A percentile compares a stretch with the other conserved stretches of the same genome.
Evolutionary conservation across 257 asterid species (phyloP).

Genomic region (Capsicum rhomboideum): DNA sequence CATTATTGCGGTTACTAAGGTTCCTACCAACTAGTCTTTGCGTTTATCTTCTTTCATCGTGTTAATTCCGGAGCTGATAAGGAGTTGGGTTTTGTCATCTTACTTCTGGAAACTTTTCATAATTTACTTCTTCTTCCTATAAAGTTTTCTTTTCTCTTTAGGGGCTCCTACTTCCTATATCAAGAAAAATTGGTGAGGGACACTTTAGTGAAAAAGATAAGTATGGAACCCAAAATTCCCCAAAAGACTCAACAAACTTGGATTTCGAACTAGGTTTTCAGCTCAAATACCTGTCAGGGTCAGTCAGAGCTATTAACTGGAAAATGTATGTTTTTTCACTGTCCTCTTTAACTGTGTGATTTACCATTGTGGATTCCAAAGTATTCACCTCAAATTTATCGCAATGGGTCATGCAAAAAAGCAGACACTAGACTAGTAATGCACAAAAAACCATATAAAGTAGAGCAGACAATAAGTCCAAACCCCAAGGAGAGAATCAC

Average conservation of each 20-base stretch:
- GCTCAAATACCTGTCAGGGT: background rate
- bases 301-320: background rate
- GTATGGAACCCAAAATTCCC: background rate
- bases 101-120: background rate
- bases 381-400: background rate
- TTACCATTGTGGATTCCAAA: background rate
- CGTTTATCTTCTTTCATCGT: background rate
- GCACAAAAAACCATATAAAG: background rate
- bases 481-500: constrained; percentile 15
- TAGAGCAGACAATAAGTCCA: constrained; percentile 38
- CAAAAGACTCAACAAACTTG: too few relatives aligned
- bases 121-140: background rate
- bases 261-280: background rate
- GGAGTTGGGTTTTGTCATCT: background rate
- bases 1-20: background rate
- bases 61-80: background rate
- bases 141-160: background rate
- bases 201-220: background rate
- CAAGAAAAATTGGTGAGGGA: background rate
- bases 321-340: background rate
- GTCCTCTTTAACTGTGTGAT: background rate
- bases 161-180: background rate
- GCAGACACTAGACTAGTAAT: background rate
- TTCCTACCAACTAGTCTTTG: background rate
- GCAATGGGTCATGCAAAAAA: background rate